phyloP scores from a whole-genome alignment of 495 filamentous ascomycete species.

The Annulohypoxylon bovei region DNA sequence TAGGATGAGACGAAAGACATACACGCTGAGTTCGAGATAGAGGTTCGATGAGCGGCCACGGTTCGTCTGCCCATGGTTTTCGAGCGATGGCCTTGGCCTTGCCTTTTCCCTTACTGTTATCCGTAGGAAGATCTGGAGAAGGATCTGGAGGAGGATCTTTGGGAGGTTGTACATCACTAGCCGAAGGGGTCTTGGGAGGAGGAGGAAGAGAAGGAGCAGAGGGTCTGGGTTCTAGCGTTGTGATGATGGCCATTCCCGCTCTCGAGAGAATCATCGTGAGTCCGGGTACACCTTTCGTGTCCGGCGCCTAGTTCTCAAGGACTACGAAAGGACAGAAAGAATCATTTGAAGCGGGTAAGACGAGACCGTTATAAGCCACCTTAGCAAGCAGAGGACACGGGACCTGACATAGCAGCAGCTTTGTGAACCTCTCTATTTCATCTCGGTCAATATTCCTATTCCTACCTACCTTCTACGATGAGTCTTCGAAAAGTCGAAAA shows the following conservation, averaged over 20 bases:
- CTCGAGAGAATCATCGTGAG: slow-evolving; percentile 6
- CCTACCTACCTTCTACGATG: background rate
- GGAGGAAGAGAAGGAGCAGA: background rate
- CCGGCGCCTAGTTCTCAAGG: background rate
- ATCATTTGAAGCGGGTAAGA: background rate
- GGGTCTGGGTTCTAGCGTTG: background rate
- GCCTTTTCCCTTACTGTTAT: background rate
- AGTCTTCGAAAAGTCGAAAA: background rate
- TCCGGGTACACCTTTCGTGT: background rate
- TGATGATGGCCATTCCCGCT: background rate
- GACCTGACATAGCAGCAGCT: background rate
- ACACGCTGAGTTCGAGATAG: slow-evolving; percentile 42
- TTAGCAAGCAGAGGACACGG: background rate
- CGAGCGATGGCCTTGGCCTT: background rate
- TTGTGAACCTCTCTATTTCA: background rate
- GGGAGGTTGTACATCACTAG: background rate
- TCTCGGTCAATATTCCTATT: background rate
- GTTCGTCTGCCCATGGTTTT: slow-evolving; percentile 49
- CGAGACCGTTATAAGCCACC: background rate
- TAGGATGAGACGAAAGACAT: background rate
- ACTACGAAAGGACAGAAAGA: background rate
- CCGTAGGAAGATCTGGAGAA: too few species aligned
- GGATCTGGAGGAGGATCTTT: too few species aligned
- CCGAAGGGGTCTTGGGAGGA: background rate
- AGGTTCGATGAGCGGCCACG: slow-evolving; percentile 48